A percentile compares a stretch with the other conserved stretches of the same genome.
Evolutionary conservation across 768 basidiomycete species (phyloP).

Genomic region (Panus rudis): DNA sequence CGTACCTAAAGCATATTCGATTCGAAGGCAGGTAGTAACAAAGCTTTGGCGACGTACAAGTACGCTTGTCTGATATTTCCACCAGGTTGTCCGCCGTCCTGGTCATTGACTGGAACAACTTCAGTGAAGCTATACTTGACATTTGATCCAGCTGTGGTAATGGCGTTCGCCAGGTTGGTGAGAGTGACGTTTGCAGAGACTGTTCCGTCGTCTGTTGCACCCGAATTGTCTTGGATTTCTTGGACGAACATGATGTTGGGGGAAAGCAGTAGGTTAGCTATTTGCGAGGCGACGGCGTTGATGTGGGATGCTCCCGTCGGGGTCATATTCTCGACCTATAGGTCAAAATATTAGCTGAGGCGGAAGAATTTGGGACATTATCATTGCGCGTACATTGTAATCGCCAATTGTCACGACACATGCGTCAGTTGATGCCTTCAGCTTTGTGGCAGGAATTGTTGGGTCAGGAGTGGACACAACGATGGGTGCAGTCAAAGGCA

Average conservation of each 20-base stretch:
- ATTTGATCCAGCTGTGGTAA: constrained; percentile 24
- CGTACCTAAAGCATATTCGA: constrained; percentile 27
- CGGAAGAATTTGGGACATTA: background rate
- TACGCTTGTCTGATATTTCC: constrained; percentile 58
- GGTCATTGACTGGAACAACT: constrained; percentile 41
- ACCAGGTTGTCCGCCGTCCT: constrained; percentile 56
- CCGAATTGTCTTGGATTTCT: constrained; percentile 59
- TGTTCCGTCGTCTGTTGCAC: constrained; percentile 42
- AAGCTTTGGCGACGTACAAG: constrained; percentile 40
- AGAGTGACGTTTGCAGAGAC: constrained; percentile 48
- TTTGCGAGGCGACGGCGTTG: constrained; percentile 39
- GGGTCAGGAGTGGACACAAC: constrained; percentile 35
- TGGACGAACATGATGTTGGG: constrained; percentile 59
- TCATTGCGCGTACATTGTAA: constrained; percentile 43
- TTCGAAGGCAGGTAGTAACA: too few species aligned
- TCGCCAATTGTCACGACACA: constrained; percentile 48
- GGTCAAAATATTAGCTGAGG: background rate
- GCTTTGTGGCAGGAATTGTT: constrained; percentile 33
- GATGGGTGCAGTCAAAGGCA: constrained; percentile 48
- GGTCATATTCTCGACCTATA: constrained; percentile 19
- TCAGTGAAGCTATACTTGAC: constrained; percentile 41
- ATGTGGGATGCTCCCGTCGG: constrained; percentile 14
- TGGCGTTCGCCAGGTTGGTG: constrained; percentile 38
- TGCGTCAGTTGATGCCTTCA: constrained; percentile 25
- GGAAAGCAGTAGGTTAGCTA: constrained; percentile 40